Conservation (phyloP, 2,329 filamentous ascomycete genomes). For the Xylaria sp. region DNA sequence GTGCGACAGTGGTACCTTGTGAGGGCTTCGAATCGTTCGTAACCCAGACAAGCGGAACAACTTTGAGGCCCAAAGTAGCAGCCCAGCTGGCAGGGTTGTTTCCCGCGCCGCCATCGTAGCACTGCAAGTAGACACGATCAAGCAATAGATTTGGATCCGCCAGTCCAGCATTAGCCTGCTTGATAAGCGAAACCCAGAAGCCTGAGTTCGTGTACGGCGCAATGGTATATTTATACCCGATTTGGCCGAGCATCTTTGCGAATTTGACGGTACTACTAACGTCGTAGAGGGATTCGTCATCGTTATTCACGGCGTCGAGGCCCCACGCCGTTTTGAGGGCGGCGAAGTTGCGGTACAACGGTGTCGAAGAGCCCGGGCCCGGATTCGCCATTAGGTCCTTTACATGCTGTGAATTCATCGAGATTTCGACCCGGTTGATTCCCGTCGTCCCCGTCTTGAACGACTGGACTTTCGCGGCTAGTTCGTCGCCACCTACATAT, state of each 20-base stretch:
- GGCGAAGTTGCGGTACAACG: constrained; percentile 55
- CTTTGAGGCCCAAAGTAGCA: constrained; percentile 52
- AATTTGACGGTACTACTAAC: constrained; percentile 56
- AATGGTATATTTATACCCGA: constrained; percentile 58
- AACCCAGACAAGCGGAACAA: constrained; percentile 59
- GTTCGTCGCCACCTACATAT: constrained; percentile 61
- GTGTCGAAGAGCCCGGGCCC: constrained; percentile 50
- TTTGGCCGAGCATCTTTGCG: constrained; percentile 54
- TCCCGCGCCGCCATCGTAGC: constrained; percentile 57
- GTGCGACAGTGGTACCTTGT: constrained; percentile 52
- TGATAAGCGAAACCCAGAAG: constrained; percentile 53
- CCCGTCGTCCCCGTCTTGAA: constrained; percentile 53
- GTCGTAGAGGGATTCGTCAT: constrained; percentile 59
- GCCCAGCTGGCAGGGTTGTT: constrained; percentile 57
- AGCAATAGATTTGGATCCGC: constrained; percentile 48
- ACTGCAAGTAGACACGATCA: constrained; percentile 58
- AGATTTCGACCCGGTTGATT: constrained; percentile 56
- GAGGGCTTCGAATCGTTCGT: constrained; percentile 59
- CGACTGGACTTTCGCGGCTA: constrained; percentile 59
- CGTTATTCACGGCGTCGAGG: constrained; percentile 60
- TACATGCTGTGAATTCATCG: constrained; percentile 58
- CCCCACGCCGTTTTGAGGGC: constrained; percentile 55
- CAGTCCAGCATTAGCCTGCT: constrained; percentile 48
- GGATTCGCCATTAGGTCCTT: constrained; percentile 52
- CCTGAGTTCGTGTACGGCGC: constrained; percentile 55